Base-by-base conservation (phyloP, 2,329 filamentous ascomycete genomes). In the Neospermospora avenae region DNA sequence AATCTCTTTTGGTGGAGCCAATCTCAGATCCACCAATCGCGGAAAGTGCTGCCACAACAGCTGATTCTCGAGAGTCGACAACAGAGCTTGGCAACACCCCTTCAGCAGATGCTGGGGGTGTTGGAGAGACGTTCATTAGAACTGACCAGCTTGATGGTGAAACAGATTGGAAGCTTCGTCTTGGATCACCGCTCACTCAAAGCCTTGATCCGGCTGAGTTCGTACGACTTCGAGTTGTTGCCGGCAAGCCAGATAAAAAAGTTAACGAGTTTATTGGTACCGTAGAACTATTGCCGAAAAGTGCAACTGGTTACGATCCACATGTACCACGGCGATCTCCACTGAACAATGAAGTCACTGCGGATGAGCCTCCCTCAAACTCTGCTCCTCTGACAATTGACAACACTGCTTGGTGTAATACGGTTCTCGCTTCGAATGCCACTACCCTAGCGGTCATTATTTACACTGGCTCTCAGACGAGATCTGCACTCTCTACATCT, bases 381-480 rank as follows among this genome's bases (percentile, higher is more conserved):
- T 90, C 88, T 4, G 84, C 87, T 2, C 86, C 93, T 1, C 79
- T 99, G 39, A 91, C 85, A 1, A 97, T 99, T 64, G 95, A 99
- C 75, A 97, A 99, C 71, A 98, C 95, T 7, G 95, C 96, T 10
- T 99, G 96, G 95, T 93, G 93, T 18, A 99, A 98, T 72, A 99
- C 95, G 0, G 90, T 99, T 24, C 89, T 99, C 62, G 95, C 95
- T 1, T 98, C 93, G 1, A 95, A 93, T 72, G 93, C 90, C 1
- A 90, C 85, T 3, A 95, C 95, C 0, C 80, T 96, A 60, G 93
- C 93, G 2, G 91, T 93, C 1, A 90, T 99, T 54, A 82, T 99
- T 63, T 99, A 99, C 74, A 98, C 95, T 3, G 96, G 95, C 0
- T 87, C 91, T 0, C 91, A 99, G 74, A 99, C 95, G 1, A 86